These are phyloP conservation scores for Oryza nivara DNA, from an alignment of 176 grass and related monocot species.

Conservation along the genomic window DNA sequence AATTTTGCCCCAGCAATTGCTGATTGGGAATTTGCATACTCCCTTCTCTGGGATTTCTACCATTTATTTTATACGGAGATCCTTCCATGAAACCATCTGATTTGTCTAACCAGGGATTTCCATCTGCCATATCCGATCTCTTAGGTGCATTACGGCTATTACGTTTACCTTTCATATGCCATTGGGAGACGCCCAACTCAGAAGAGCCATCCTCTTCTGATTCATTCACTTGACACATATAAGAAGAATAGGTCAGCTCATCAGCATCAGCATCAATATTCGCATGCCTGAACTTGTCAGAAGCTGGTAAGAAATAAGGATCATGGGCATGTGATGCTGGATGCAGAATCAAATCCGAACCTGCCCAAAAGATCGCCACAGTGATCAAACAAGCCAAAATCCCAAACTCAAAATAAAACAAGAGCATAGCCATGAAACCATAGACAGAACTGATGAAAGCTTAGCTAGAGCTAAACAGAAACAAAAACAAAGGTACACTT, in stretches of 20 bases:
- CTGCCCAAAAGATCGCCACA: conserved; percentile 54
- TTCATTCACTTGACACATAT: conserved; percentile 50
- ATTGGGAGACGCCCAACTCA: conserved; percentile 76
- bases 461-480: not conserved
- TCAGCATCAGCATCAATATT: conserved; percentile 52
- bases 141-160: conserved; percentile 77
- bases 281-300: conserved; percentile 62
- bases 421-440: conserved; percentile 13
- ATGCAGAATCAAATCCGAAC: conserved; percentile 60
- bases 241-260: conserved; percentile 47
- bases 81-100: conserved; percentile 52
- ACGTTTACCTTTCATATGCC: conserved; percentile 98
- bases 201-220: conserved; percentile 67
- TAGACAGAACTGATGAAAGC: conserved; percentile 25
- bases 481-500: not conserved
- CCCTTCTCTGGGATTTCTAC: conserved; percentile 43
- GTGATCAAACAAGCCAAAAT: conserved; percentile 39
- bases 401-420: conserved; percentile 27
- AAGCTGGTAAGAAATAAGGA: conserved; percentile 51
- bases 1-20: conserved; percentile 41
- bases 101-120: conserved; percentile 62
- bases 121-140: conserved; percentile 49
- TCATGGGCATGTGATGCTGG: conserved; percentile 40
- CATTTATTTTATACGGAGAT: conserved; percentile 41
- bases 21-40: conserved; percentile 49